Conservation (phyloP, 2,329 filamentous ascomycete genomes). For the Aspergillus pseudoterreus region DNA sequence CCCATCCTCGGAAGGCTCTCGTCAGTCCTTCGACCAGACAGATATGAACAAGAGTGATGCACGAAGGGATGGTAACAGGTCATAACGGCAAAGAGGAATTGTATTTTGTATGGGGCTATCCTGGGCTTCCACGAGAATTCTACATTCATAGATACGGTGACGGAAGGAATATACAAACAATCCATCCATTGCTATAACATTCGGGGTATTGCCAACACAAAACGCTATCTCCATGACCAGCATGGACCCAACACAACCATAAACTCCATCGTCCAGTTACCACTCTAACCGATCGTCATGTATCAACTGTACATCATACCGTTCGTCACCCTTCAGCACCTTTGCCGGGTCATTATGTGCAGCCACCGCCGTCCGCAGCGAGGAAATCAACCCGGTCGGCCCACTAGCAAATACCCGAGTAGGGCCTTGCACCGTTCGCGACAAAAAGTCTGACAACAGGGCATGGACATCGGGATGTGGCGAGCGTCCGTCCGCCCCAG, state of each 20-base stretch:
- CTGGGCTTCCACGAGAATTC: too few relatives aligned
- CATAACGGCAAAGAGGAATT: too few relatives aligned
- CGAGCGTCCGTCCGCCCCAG: neutral
- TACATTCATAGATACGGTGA: too few relatives aligned
- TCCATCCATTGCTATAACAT: neutral
- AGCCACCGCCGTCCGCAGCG: constrained; percentile 54
- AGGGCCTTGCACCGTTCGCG: constrained; percentile 43
- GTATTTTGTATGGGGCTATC: too few relatives aligned
- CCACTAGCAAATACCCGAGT: constrained; percentile 60
- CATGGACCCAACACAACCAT: neutral
- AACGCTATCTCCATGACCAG: neutral
- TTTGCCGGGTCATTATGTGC: constrained; percentile 48
- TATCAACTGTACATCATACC: constrained; percentile 54
- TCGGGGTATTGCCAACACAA: too few relatives aligned
- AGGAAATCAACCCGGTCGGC: constrained; percentile 57
- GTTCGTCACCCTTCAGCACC: constrained; percentile 58
- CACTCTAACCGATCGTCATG: constrained; percentile 57
- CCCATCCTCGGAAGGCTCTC: neutral
- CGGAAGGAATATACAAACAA: neutral
- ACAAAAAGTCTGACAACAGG: constrained; percentile 46
- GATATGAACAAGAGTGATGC: too few relatives aligned
- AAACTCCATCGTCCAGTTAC: constrained; percentile 7
- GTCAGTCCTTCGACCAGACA: neutral
- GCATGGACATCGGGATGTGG: constrained; percentile 38
- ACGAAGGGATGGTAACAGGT: too few relatives aligned